phyloP scores from a whole-genome alignment of 208 protist species.

The Leptomonas pyrrhocoris region DNA sequence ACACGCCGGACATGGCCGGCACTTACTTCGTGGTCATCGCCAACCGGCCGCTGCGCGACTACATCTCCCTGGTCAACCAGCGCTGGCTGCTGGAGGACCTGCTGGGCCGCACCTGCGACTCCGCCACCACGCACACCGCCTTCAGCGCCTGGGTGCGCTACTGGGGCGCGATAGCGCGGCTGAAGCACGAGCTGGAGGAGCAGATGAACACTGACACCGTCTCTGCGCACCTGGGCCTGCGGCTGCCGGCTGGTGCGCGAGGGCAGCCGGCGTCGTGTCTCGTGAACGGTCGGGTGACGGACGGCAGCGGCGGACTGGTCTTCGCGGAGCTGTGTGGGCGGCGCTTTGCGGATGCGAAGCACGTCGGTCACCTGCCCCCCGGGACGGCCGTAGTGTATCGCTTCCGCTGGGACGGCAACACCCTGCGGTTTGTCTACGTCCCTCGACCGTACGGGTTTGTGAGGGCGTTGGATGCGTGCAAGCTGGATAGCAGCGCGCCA shows the following conservation, averaged over 20 bases:
- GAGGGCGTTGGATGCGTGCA: not conserved
- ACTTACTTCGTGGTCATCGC: slow-evolving; percentile 22
- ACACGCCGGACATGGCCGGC: slow-evolving; percentile 22
- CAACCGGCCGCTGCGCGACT: slow-evolving; percentile 30
- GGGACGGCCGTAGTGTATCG: slow-evolving; percentile 18
- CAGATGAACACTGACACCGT: slow-evolving; percentile 6
- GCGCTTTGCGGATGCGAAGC: slow-evolving; percentile 7
- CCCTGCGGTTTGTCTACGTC: slow-evolving; percentile 4
- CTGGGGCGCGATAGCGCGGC: slow-evolving; percentile 24
- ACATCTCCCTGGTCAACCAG: slow-evolving; percentile 24
- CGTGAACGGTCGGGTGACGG: slow-evolving; percentile 29
- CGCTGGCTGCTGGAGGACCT: slow-evolving; percentile 26
- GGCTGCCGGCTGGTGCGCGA: slow-evolving; percentile 1
- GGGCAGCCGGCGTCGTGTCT: slow-evolving; percentile 20
- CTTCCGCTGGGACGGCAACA: not conserved
- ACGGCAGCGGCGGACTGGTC: slow-evolving; percentile 19
- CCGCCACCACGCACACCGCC: slow-evolving; percentile 7
- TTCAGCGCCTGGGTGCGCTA: slow-evolving; percentile 35
- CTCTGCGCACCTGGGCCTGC: slow-evolving; percentile 25
- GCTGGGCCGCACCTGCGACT: slow-evolving; percentile 5
- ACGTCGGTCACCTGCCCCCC: slow-evolving; percentile 18
- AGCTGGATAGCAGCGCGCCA: not conserved
- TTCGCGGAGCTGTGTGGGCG: slow-evolving; percentile 17
- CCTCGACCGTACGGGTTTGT: not conserved
- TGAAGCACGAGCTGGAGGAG: slow-evolving; percentile 14